These are phyloP conservation scores for Botrytis fragariae DNA, from an alignment of 2,329 filamentous ascomycete genomes.

Conservation along the genomic window DNA sequence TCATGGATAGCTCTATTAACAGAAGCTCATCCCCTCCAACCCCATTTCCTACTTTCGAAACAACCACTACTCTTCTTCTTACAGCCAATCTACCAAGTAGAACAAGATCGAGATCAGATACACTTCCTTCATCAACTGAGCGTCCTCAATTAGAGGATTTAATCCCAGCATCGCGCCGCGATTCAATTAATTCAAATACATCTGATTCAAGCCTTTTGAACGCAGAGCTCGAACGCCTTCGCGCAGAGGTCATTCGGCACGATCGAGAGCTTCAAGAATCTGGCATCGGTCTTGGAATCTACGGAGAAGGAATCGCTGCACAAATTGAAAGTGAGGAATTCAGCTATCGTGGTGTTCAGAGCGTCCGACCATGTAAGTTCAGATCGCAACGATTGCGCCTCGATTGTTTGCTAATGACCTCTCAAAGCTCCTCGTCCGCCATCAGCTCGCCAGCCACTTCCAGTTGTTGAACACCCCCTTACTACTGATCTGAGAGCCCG, in stretches of 20 bases:
- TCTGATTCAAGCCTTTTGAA: background rate
- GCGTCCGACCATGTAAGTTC: constrained; percentile 7
- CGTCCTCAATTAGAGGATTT: background rate
- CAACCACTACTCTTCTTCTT: background rate
- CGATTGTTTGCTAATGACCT: background rate
- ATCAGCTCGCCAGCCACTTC: background rate
- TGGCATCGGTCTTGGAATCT: background rate
- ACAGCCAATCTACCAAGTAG: background rate
- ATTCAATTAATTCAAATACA: constrained; percentile 3
- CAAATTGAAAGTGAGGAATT: background rate
- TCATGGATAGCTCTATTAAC: background rate
- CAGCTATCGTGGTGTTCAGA: constrained; percentile 10
- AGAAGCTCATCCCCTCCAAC: constrained; percentile 6
- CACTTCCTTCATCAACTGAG: background rate
- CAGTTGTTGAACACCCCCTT: background rate
- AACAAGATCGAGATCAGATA: constrained; percentile 3
- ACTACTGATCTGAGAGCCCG: background rate
- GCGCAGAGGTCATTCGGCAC: background rate
- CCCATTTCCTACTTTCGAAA: background rate
- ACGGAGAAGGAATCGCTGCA: background rate
- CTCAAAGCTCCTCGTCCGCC: background rate
- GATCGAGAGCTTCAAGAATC: background rate
- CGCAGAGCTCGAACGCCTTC: background rate
- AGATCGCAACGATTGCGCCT: constrained; percentile 6
- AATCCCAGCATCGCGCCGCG: background rate